Conservation (phyloP, 2,329 filamentous ascomycete species). For the Seiridium unicorne region DNA sequence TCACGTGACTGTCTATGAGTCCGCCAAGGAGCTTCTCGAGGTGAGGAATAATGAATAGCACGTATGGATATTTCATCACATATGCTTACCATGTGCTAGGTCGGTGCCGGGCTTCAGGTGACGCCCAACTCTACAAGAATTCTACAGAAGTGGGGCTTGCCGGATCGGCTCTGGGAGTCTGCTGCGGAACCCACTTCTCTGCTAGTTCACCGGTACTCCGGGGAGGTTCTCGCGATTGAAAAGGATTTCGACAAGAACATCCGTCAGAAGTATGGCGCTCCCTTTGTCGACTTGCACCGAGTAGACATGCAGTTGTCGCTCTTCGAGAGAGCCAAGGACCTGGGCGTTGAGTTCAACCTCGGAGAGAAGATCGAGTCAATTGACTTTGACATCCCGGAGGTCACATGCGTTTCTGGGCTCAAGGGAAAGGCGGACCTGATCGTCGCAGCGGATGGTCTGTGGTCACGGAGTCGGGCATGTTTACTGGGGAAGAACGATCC, state of each 20-base stretch:
- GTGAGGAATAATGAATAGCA: conserved; percentile 17
- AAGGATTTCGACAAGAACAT: conserved; percentile 52
- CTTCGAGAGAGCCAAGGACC: conserved; percentile 45
- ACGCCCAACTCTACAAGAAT: conserved; percentile 49
- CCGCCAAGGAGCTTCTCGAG: conserved; percentile 37
- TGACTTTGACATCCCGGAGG: conserved; percentile 43
- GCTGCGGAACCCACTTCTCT: conserved; percentile 43
- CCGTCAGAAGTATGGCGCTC: conserved; percentile 51
- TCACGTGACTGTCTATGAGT: conserved; percentile 39
- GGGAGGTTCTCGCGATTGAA: conserved; percentile 47
- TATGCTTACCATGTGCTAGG: conserved; percentile 23
- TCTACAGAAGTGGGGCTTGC: conserved; percentile 49
- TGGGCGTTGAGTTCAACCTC: conserved; percentile 51
- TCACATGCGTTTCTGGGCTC: conserved; percentile 36
- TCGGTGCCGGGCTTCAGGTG: conserved; percentile 53
- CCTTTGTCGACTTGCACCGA: conserved; percentile 60
- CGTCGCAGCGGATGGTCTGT: conserved; percentile 63
- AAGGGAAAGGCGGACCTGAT: conserved; percentile 51
- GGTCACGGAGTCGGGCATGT: conserved; percentile 54
- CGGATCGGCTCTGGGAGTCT: conserved; percentile 37
- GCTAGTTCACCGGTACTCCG: conserved; percentile 52
- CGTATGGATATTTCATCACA: background rate
- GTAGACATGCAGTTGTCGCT: conserved; percentile 59
- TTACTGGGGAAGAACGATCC: conserved; percentile 44
- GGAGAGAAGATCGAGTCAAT: conserved; percentile 44